Evolutionary conservation across 164 flowering plant species (phyloP), one percentile per base, ranked within the genome.

Genomic region (Vitis rotundifolia): DNA sequence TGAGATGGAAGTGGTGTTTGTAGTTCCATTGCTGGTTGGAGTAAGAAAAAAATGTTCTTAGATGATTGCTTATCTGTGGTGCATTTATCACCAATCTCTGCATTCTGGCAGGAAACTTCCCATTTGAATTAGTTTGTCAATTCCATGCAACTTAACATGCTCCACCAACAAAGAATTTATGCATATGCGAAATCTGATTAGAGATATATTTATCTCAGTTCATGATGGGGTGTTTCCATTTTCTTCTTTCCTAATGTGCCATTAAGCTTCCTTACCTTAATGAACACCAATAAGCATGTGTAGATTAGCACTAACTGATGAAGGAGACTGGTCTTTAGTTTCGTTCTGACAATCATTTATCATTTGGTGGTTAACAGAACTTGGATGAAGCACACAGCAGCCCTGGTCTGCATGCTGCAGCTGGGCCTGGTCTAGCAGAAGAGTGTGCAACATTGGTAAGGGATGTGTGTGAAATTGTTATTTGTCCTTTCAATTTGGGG

Each of bases 361-460:
- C 31, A 59, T 64, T 37, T 44, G 18, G 60, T 80, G 70, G 54
- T 61, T 69, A 44, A 71, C 81, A 90, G 99, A 93, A 81, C 77
- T 76, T 96, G 82, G 99, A 92, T 75, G 98, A 96, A 83, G 94
- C 93, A 47, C 94, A 96, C 71, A 91, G 98, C 82, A 96, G 98
- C 73, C 87, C 91, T 73, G 99, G 99, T 67, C 81, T 96, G 83
- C 94, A 93, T 88, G 95, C 90, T 77, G 97, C 97, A 54, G 98
- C 99, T 77, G 99, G 99, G 64, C 92, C 97, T 69, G 95, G 92
- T 76, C 95, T 96, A 75, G 97, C 97, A 47, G 98, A 93, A 80
- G 97, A 92, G 71, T 96, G 99, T 80, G 90, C 92, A 5, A 79
- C 91, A 51, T 68, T 92, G 91, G 99, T 96, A 81, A 67, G 84